Evolutionary conservation across 2,329 filamentous ascomycete genomes (phyloP).

Genomic region (Fusarium concolor): DNA sequence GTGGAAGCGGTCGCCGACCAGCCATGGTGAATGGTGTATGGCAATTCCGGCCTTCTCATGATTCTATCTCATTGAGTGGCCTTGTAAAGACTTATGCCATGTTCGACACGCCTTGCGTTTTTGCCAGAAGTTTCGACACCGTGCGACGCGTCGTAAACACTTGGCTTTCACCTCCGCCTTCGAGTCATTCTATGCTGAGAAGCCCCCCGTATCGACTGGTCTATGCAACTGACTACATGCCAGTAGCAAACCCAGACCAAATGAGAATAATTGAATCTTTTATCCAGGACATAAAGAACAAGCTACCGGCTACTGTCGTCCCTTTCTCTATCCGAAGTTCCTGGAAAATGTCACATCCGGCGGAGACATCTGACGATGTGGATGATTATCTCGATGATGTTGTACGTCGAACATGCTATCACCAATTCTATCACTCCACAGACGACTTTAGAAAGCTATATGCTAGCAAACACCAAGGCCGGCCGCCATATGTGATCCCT

Average conservation of each 20-base stretch:
- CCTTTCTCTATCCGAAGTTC: not conserved
- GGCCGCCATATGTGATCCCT: not conserved
- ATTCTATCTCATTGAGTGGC: fast-evolving
- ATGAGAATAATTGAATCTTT: not conserved
- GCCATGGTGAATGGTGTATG: conserved; percentile 56
- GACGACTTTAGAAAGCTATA: not conserved
- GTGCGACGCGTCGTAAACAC: not conserved
- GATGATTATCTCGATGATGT: not conserved
- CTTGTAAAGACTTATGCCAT: fast-evolving
- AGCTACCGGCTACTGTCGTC: not conserved
- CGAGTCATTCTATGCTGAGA: no score
- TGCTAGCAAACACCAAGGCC: fast-evolving
- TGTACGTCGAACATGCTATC: not conserved
- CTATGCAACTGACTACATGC: not conserved
- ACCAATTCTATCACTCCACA: not conserved
- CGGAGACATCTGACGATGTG: not conserved
- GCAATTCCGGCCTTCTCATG: not conserved
- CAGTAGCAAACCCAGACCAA: fast-evolving
- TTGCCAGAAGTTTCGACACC: not conserved
- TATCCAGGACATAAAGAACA: not conserved
- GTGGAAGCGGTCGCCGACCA: conserved; percentile 56
- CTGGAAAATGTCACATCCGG: not conserved
- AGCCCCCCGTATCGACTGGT: not conserved
- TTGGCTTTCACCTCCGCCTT: not conserved
- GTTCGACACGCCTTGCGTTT: not conserved